Evolutionary conservation across 257 asterid species (phyloP), one percentile per base, ranked within the genome.

Genomic region (Cruciata laevipes): DNA sequence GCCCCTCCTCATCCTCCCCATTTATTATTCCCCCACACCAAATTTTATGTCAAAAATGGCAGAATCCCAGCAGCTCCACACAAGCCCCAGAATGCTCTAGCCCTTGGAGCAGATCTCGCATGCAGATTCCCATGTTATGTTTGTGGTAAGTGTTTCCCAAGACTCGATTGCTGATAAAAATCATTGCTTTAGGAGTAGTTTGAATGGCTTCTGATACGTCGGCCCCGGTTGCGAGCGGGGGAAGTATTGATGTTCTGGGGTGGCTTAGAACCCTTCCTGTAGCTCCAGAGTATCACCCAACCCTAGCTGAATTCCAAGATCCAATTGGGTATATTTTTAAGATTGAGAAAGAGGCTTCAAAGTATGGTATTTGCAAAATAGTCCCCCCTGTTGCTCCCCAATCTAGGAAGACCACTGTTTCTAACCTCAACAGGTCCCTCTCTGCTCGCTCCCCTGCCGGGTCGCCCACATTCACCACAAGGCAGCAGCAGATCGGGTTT

Each of bases 401-500:
- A 44, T 68, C 93, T 7, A 87, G 72, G 71, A 90, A 91, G 58
- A 84, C 91, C 17, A 74, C 82, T 20, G 71, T 87, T 68, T 70
- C 90, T 10, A 90, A 94, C 82, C 85, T 94, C 30, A 90, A 84
- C 81, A 82, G 71, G 74, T 90, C 97, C 64, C 95, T 94, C 11
- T 55, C 80, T 20, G 95, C 93, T 55, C 86, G 98, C 31, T 75
- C 96, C 60, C 78, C 33, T 75, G 74, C 79, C 0, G 85, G 82
- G 24, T 30, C 63, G 20, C 89, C 97, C 37, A 84, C 91, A 75
- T 94, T 94, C 83, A 88, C 98, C 17, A 90, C 99, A 0, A 80
- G 99, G 77, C 97, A 94, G 81, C 99, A 94, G 93, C 97, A 94
- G 87, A 83, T 94, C 79, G 99, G 99, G 68, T 94, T 94, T 71